These are phyloP conservation scores for Cladosporium sp. DNA, from an alignment of 2,329 filamentous ascomycete species.

Conservation along the genomic window DNA sequence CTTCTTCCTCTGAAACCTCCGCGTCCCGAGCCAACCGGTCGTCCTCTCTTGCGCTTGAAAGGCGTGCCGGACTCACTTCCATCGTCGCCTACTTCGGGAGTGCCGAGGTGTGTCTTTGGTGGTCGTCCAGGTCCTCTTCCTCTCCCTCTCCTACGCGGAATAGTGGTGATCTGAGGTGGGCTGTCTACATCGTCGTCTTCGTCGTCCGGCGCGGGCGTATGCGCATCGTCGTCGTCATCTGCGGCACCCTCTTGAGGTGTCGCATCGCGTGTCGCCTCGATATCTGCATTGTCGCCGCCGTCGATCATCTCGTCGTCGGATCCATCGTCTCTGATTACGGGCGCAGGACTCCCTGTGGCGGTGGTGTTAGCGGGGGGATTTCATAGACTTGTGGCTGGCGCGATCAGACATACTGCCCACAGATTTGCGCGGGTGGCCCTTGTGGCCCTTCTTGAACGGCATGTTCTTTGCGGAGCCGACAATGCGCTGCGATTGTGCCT, in stretches of 20 bases:
- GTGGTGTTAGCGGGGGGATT: constrained; percentile 8
- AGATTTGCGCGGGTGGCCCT: constrained; percentile 22
- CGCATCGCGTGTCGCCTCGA: constrained; percentile 18
- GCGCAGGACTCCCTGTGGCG: constrained; percentile 23
- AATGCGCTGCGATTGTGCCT: not conserved
- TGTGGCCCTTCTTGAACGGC: constrained; percentile 28
- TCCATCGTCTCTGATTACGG: constrained; percentile 21
- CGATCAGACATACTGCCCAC: constrained; percentile 13
- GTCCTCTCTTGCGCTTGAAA: constrained; percentile 45
- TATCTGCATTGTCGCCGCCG: constrained; percentile 20
- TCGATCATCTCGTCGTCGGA: constrained; percentile 31
- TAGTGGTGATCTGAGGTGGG: constrained; percentile 26
- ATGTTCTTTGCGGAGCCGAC: constrained; percentile 14
- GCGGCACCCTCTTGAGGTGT: constrained; percentile 18
- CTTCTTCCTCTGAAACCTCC: constrained; percentile 68
- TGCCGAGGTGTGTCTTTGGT: constrained; percentile 50
- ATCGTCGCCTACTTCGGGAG: constrained; percentile 48
- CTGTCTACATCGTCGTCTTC: constrained; percentile 28
- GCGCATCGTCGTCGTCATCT: constrained; percentile 23
- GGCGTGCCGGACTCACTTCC: constrained; percentile 47
- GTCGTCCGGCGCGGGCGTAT: constrained; percentile 24
- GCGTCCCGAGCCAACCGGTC: constrained; percentile 42
- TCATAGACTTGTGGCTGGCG: not conserved
- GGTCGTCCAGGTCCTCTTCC: constrained; percentile 19
- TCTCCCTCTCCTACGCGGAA: constrained; percentile 39